Conservation (phyloP, 345 rosid genomes). For the Arabidopsis suecica region DNA sequence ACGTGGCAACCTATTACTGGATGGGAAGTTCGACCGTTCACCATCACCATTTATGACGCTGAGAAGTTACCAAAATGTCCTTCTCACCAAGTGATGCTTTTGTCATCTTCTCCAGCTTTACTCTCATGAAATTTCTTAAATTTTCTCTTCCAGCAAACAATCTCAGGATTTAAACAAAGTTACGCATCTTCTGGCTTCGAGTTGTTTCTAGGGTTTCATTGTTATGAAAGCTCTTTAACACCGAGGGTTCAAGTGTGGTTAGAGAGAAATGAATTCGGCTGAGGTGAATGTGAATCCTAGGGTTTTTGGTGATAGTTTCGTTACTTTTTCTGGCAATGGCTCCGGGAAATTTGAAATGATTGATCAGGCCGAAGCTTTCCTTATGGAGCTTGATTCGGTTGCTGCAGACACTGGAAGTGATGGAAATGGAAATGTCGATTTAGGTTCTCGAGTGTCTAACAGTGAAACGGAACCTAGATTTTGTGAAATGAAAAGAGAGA, state of each 20-base stretch:
- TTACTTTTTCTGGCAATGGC: not conserved
- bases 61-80: slow-evolving; percentile 26
- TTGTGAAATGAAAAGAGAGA: slow-evolving; percentile 40
- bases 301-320: not conserved
- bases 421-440: not conserved
- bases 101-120: slow-evolving; percentile 14
- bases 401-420: not conserved
- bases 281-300: not conserved
- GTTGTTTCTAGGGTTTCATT: slow-evolving; percentile 4
- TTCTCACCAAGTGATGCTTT: slow-evolving; percentile 10
- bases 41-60: slow-evolving; percentile 1
- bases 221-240: not conserved
- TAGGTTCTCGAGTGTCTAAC: not conserved
- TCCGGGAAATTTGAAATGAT: not conserved
- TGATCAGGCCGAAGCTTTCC: not conserved
- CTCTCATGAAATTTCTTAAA: not conserved
- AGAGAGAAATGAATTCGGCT: not conserved
- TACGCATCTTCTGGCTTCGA: not conserved
- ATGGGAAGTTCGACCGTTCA: slow-evolving; percentile 5
- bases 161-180: not conserved
- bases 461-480: slow-evolving; percentile 44
- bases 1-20: slow-evolving; percentile 30
- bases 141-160: not conserved
- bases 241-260: not conserved
- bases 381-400: not conserved